These are phyloP conservation scores for Cyclotella kingstonii DNA, from an alignment of 108 stramenopile species.

Conservation along the genomic window DNA sequence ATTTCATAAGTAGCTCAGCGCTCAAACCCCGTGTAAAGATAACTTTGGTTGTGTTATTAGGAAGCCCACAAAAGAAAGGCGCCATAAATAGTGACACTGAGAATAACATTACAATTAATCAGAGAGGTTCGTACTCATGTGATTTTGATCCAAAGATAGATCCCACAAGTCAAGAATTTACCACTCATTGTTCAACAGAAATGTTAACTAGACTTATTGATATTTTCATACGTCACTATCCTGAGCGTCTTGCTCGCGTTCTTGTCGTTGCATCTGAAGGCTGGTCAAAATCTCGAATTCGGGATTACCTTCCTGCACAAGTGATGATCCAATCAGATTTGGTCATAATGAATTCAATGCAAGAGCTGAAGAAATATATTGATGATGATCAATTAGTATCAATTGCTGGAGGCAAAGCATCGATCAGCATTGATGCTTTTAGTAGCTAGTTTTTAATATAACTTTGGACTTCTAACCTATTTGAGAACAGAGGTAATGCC, in stretches of 20 bases:
- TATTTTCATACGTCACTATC: conserved; percentile 54
- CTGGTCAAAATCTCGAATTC: conserved; percentile 21
- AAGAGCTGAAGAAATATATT: conserved; percentile 49
- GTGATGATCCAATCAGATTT: conserved; percentile 35
- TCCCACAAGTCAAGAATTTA: conserved; percentile 41
- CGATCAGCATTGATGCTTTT: neutral
- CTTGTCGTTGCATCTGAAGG: conserved; percentile 54
- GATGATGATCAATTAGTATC: conserved; percentile 37
- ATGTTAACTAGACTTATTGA: conserved; percentile 37
- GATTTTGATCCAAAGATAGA: conserved; percentile 36
- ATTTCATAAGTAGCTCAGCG: conserved; percentile 17
- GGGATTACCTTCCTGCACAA: conserved; percentile 17
- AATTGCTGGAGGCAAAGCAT: conserved; percentile 47
- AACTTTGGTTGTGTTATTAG: conserved; percentile 57
- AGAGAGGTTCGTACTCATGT: neutral
- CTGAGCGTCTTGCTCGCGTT: conserved; percentile 53
- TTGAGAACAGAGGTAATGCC: too few relatives aligned
- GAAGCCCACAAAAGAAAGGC: conserved; percentile 21
- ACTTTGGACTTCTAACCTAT: too few relatives aligned
- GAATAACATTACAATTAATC: neutral
- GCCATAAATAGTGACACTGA: conserved; percentile 2
- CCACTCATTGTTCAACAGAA: conserved; percentile 53
- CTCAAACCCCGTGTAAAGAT: conserved; percentile 36
- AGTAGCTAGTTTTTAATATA: too few relatives aligned
- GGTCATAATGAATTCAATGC: conserved; percentile 24